Percentiles rank a stretch among this genome's conserved stretches.
These are phyloP conservation scores for Actinomortierella wolfii DNA, from an alignment of 371 early-diverging fungal genomes.

Conservation along the genomic window DNA sequence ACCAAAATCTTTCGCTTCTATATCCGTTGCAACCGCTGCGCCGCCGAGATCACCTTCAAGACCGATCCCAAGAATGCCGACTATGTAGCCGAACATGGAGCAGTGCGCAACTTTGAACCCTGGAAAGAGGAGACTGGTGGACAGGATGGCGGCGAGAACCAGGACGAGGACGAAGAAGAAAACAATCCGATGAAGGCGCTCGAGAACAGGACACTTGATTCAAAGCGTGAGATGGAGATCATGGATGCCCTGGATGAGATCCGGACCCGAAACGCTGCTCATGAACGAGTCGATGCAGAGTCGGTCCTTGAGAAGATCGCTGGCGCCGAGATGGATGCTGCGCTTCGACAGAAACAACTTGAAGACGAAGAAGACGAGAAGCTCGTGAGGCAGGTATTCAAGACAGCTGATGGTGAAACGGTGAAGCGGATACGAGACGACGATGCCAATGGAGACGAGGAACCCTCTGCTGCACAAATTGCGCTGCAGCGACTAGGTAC, in stretches of 20 bases:
- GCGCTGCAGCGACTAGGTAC: slow-evolving; percentile 41
- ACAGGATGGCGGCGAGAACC: slow-evolving; percentile 54
- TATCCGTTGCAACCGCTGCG: slow-evolving; percentile 95
- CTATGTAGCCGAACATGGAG: slow-evolving; percentile 95
- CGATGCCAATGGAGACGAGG: slow-evolving; percentile 28
- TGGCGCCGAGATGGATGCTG: slow-evolving; percentile 48
- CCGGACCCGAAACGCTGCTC: slow-evolving; percentile 82
- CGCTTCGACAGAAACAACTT: slow-evolving; percentile 42
- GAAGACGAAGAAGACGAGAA: slow-evolving; percentile 76
- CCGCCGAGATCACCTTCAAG: slow-evolving; percentile 95
- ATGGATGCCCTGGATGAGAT: slow-evolving; percentile 96
- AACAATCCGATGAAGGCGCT: slow-evolving; percentile 93
- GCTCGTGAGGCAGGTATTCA: slow-evolving; percentile 68
- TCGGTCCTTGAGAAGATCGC: slow-evolving; percentile 60
- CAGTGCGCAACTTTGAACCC: slow-evolving; percentile 94
- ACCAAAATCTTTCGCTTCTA: slow-evolving; percentile 95
- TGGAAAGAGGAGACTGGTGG: slow-evolving; percentile 71
- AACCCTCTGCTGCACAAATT: slow-evolving; percentile 53
- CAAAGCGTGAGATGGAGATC: slow-evolving; percentile 96
- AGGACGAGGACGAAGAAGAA: slow-evolving; percentile 75
- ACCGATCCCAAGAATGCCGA: slow-evolving; percentile 97
- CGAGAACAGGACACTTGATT: slow-evolving; percentile 91
- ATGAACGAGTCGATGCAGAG: slow-evolving; percentile 77
- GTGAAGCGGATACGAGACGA: slow-evolving; percentile 71
- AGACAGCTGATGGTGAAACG: slow-evolving; percentile 68